Base-by-base conservation (phyloP, 345 rosid species). In the Citrus sinensis region DNA sequence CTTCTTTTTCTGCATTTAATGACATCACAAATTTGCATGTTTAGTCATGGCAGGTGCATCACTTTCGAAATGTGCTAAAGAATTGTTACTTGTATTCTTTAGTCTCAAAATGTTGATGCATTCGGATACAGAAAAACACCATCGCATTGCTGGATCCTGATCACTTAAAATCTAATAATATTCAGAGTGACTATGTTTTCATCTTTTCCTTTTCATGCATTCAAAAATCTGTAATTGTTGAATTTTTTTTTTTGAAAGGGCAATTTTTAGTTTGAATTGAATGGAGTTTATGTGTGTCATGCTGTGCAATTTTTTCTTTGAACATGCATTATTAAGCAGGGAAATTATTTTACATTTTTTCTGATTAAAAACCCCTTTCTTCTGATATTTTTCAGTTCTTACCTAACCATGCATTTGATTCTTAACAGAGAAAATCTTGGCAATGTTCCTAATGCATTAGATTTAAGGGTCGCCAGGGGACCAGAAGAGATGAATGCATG, bases 351-450 rank as follows among this genome's bases (percentile, higher is more conserved):
- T 27, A 64, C 32, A 32, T 62, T 62, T 56, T 73, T 29, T 20
- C 22, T 35, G 27, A 29, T 67, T 9, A 73, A 40, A 27, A 35
- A 34, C 54, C 66, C 17, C 61, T 71, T 49, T 13, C 7, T 19
- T 67, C 19, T 68, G 20, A 8, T 49, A 77, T 51, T 37, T 63
- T 70, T 70, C 1, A 34, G 10, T 20, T 61, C 40, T 51, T 67
- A 30, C 67, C 69, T 74, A 59, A 7, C 75, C 14, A 19, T 65
- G 71, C 24, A 58, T 67, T 29, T 58, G 68, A 20, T 66, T 76
- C 69, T 82, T 63, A 39, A 39, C 87, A 86, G 90, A 79, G 69
- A 64, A 58, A 73, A 71, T 70, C 20, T 77, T 68, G 71, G 80
- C 34, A 70, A 51, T 65, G 11, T 37, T 64, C 75, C 82, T 70